These are phyloP conservation scores for Aspergillus unguis DNA, from an alignment of 2,329 filamentous ascomycete genomes.

Conservation along the genomic window DNA sequence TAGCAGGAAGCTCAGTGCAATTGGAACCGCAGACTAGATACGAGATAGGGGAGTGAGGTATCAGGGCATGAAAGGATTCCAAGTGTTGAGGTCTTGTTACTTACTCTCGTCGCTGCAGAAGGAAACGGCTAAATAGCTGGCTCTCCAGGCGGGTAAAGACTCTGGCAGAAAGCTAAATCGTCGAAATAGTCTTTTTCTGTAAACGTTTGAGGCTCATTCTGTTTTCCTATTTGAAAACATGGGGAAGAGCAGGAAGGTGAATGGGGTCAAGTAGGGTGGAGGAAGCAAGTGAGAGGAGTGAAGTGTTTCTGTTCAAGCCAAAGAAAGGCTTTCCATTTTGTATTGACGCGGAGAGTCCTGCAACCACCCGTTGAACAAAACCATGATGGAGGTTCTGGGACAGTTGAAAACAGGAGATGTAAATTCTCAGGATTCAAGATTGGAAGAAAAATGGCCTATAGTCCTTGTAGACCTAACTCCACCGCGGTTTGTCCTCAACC, in stretches of 20 bases:
- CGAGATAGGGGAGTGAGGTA: not conserved
- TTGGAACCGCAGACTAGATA: not conserved
- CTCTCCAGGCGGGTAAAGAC: not conserved
- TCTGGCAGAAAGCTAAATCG: not conserved
- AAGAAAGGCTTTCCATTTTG: not conserved
- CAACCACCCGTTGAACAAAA: conserved; percentile 8
- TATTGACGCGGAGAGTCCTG: not conserved
- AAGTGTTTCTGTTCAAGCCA: not conserved
- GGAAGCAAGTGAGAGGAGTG: not conserved
- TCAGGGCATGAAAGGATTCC: not conserved
- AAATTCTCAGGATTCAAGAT: not conserved
- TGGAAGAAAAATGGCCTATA: too few species aligned
- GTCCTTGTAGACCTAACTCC: too few species aligned
- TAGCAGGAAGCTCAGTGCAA: not conserved
- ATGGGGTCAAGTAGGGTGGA: not conserved
- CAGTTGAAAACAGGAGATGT: not conserved
- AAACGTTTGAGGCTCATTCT: not conserved
- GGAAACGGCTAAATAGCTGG: not conserved
- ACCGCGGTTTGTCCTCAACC: too few species aligned
- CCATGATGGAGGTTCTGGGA: not conserved
- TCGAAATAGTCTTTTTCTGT: not conserved
- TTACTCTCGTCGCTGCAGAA: not conserved
- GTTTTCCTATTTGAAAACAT: not conserved
- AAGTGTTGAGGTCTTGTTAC: not conserved
- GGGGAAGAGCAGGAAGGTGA: not conserved